Percentiles rank a stretch among this genome's conserved stretches.
Conservation (phyloP, 108 stramenopile genomes). For the Thalassiosira profunda region DNA sequence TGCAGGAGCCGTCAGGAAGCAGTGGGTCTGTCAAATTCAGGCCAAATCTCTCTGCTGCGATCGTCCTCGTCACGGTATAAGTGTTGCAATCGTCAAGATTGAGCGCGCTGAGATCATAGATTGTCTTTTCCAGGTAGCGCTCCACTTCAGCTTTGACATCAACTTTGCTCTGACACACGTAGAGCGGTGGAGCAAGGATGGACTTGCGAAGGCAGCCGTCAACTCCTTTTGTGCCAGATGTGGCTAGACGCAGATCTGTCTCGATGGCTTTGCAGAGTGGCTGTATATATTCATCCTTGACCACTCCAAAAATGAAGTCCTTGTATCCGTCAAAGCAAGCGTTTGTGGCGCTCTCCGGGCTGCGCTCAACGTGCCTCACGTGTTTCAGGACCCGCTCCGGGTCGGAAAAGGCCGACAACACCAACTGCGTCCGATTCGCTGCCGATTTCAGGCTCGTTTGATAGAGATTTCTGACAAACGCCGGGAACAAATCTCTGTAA, state of each 20-base stretch:
- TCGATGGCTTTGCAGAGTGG: slow-evolving; percentile 46
- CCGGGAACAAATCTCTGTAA: slow-evolving; percentile 39
- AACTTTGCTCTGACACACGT: slow-evolving; percentile 26
- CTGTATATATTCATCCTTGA: slow-evolving; percentile 28
- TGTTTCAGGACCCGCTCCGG: slow-evolving; percentile 33
- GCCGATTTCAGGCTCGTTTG: slow-evolving; percentile 19
- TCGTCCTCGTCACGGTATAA: slow-evolving; percentile 62
- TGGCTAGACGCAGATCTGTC: slow-evolving; percentile 22
- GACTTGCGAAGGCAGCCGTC: slow-evolving; percentile 17
- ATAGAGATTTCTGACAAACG: slow-evolving; percentile 30
- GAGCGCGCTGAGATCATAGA: slow-evolving; percentile 70
- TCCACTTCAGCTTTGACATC: slow-evolving; percentile 47
- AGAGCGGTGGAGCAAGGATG: slow-evolving; percentile 14
- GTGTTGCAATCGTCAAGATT: slow-evolving; percentile 70
- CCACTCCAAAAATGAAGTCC: slow-evolving; percentile 9
- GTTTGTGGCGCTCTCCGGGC: background rate
- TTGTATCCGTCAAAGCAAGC: slow-evolving; percentile 18
- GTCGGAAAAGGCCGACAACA: slow-evolving; percentile 44
- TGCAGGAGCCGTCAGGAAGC: slow-evolving; percentile 64
- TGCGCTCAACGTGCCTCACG: slow-evolving; percentile 11
- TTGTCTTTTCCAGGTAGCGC: slow-evolving; percentile 40
- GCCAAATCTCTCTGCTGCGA: slow-evolving; percentile 59
- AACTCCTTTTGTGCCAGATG: background rate
- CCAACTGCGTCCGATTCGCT: slow-evolving; percentile 16
- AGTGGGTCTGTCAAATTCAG: slow-evolving; percentile 48